Base-by-base conservation (phyloP, 768 basidiomycete genomes). In the Butyriboletus loyo region DNA sequence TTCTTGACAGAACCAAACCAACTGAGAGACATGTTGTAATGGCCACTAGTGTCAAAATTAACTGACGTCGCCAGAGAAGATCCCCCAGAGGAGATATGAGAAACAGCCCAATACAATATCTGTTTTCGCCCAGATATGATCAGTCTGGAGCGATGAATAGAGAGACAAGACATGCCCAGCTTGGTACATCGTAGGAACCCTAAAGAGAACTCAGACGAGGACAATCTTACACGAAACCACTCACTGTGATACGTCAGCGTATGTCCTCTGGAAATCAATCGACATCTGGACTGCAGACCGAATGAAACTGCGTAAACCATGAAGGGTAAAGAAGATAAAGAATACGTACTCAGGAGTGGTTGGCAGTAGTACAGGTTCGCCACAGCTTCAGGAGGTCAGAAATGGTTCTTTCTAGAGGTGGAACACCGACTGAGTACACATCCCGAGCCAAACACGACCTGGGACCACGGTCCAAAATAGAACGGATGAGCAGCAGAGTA, bases 301-400 rank as follows among this genome's bases (percentile, higher is more conserved):
- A 17, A 49, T 28, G 24, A 43, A 32, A 11, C 13, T 24, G 35
- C 19, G 2, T 15, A 19, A 15, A 5, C 31, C 11, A 19, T 0
- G 2, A 15, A 24, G 5, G 8, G 22, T 5, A 14, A n/a, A 11
- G 21, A 10, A 14, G 40, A 28, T 1, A 21, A 10, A 25, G 7
- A 22, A 27, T 56, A 72, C 77, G 55, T 61, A 83, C 89, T 87
- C 9, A 91, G 72, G 55, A 92, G 69, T 4, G 89, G 90, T 67
- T 89, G 87, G 53, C 84, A 87, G 57, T 91, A 92, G 63, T 91
- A 92, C 46, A 92, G 64, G 63, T 91, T 92, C 14, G 83, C 78
- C 24, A 83, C 83, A 46, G 53, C 61, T 63, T 54, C 39, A 10
- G 13, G 34, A 47, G 3, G 50, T 60, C n/a, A 64, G 55, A 32